Evolutionary conservation across 2,329 filamentous ascomycete genomes (phyloP).

Genomic region (Didymella lethalis): DNA sequence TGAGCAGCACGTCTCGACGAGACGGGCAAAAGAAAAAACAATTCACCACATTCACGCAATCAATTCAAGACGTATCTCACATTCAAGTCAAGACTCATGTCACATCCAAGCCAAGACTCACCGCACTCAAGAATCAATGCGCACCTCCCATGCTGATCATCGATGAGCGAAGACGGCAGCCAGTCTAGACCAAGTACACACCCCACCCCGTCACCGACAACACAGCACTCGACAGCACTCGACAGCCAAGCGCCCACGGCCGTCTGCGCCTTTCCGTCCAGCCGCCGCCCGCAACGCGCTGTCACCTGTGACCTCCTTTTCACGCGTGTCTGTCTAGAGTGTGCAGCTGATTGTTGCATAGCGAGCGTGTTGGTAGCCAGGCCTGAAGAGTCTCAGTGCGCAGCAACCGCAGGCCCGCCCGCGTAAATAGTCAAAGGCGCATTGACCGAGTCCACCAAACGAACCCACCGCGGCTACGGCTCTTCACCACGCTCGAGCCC

Average conservation of each 20-base stretch:
- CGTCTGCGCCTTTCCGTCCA: slow-evolving; percentile 31
- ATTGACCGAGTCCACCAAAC: slow-evolving; percentile 32
- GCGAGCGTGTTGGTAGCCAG: slow-evolving; percentile 34
- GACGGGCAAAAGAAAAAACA: neutral
- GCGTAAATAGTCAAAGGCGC: slow-evolving; percentile 37
- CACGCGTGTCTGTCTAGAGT: slow-evolving; percentile 32
- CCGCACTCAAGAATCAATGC: too few species aligned
- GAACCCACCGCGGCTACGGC: slow-evolving; percentile 19
- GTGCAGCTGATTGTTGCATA: slow-evolving; percentile 29
- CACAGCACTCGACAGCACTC: slow-evolving; percentile 18
- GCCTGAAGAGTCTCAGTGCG: slow-evolving; percentile 10
- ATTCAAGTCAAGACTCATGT: neutral
- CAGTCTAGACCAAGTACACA: slow-evolving; percentile 24
- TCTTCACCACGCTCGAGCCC: slow-evolving; percentile 33
- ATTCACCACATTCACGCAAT: neutral
- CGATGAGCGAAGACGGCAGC: slow-evolving; percentile 8
- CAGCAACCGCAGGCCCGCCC: neutral
- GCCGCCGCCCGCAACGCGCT: slow-evolving; percentile 33
- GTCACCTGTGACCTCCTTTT: slow-evolving; percentile 11
- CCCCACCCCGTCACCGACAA: slow-evolving; percentile 33
- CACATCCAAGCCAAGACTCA: too few species aligned
- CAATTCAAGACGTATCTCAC: neutral
- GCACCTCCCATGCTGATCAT: too few species aligned
- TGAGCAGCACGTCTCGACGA: slow-evolving; percentile 12
- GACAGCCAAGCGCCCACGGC: slow-evolving; percentile 35